A percentile compares a stretch with the other conserved stretches of the same genome.
phyloP scores from a whole-genome alignment of 768 basidiomycete species.

The Omphalotus guepiniiformis region DNA sequence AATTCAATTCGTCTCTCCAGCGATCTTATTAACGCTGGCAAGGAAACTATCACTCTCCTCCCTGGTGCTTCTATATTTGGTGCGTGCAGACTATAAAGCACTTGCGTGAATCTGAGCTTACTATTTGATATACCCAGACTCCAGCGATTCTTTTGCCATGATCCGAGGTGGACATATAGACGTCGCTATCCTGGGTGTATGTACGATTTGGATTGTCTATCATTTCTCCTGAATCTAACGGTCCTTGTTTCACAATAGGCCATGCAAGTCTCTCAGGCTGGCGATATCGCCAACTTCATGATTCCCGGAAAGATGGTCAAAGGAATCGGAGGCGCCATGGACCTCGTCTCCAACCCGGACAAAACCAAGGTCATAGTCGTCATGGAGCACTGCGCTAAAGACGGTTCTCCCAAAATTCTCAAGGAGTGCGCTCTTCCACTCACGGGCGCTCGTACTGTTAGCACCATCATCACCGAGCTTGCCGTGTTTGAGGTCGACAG shows the following conservation, averaged over 20 bases:
- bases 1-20: constrained; percentile 30
- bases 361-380: constrained; percentile 88
- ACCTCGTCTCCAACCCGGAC: constrained; percentile 93
- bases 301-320: constrained; percentile 92
- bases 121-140: constrained; percentile 45
- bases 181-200: constrained; percentile 90
- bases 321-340: constrained; percentile 95
- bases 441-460: constrained; percentile 85
- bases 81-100: constrained; percentile 27
- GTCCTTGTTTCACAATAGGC: constrained; percentile 48
- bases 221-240: constrained; percentile 2
- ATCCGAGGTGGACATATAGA: constrained; percentile 96
- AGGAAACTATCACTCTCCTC: constrained; percentile 89
- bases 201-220: constrained; percentile 32
- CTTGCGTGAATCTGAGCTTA: neutral
- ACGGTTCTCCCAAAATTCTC: constrained; percentile 87
- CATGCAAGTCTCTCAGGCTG: constrained; percentile 91
- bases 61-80: constrained; percentile 92
- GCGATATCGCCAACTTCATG: constrained; percentile 98
- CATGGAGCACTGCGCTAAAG: constrained; percentile 89
- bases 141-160: constrained; percentile 94
- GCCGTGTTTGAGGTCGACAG: constrained; percentile 89
- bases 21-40: constrained; percentile 92
- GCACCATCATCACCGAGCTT: constrained; percentile 90
- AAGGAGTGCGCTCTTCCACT: constrained; percentile 78